Evolutionary conservation across 164 flowering plant species (phyloP), one percentile per base, ranked within the genome.

Genomic region (Pachysandra terminalis): DNA sequence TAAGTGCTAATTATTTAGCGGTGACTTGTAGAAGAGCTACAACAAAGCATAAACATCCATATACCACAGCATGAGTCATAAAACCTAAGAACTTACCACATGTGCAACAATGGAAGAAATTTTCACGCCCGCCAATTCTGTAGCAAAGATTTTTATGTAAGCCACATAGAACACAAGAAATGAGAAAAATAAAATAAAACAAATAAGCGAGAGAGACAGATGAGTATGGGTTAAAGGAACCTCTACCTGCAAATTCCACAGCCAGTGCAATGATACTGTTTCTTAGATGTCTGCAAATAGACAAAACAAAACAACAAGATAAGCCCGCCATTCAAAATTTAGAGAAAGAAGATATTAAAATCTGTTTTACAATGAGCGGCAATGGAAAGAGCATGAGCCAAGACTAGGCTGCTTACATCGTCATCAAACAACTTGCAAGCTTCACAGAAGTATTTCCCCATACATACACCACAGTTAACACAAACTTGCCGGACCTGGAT

Each of bases 221-320:
- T n/a, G n/a, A n/a, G n/a, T n/a, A 23, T 25, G 25, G 2, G 14
- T 28, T 23, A 58, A 54, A 58, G 48, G 35, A n/a, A 24, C 72
- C 7, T 49, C 48, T 82, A 93, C 98, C 98, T 88, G 93, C 97
- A 93, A 60, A 93, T 93, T 54, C 93, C 97, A 77, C 97, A 93
- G 12, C 91, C 98, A 65, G 80, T 75, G 69, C 98, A 93, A 61
- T 93, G 98, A 67, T 84, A 91, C 82, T 91, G 98, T 55, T 71
- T 69, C 84, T 90, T 93, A 10, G 97, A 87, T 62, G 74, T 77
- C 98, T 93, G 91, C 82, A 86, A 17, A 40, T 75, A 22, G 41
- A 32, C 19, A 59, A 72, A 74, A 61, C 17, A 68, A 68, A 7
- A 25, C 8, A 66, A 51, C 64, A 51, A 45, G 7, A 64, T 45